Conservation (phyloP, 192 early-diverging fungal genomes). For the Backusella liffmaniae region DNA sequence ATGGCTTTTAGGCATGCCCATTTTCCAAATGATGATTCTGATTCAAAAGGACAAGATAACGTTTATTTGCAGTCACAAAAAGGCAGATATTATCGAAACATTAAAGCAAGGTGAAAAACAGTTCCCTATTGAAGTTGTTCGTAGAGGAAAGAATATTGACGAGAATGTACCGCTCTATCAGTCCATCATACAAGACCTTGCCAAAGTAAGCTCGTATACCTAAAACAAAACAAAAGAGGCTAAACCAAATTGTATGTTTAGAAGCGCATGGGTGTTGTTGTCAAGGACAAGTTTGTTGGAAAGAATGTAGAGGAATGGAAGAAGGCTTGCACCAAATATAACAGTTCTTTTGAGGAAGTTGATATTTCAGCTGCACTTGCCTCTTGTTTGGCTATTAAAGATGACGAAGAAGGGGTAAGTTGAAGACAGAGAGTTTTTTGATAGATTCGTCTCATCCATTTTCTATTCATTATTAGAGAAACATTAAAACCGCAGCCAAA, state of each 20-base stretch:
- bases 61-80: conserved; percentile 79
- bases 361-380: conserved; percentile 77
- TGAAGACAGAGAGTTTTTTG: neutral
- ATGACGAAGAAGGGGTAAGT: conserved; percentile 82
- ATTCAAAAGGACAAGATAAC: conserved; percentile 73
- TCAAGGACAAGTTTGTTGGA: conserved; percentile 75
- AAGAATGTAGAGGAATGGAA: conserved; percentile 83
- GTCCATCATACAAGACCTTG: conserved; percentile 53
- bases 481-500: conserved; percentile 69
- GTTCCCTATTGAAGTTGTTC: conserved; percentile 75
- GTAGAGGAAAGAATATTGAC: conserved; percentile 71
- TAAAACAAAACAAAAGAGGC: neutral
- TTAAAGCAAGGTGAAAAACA: conserved; percentile 57
- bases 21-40: conserved; percentile 81
- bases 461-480: conserved; percentile 45
- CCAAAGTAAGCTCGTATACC: conserved; percentile 24
- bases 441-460: neutral
- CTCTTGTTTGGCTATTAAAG: conserved; percentile 79
- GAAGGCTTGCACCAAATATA: conserved; percentile 50
- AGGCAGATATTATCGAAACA: conserved; percentile 67
- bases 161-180: conserved; percentile 68
- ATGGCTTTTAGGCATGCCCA: conserved; percentile 94
- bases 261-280: conserved; percentile 73
- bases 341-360: conserved; percentile 55
- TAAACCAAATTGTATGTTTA: conserved; percentile 8